Evolutionary conservation across 148 eudicot species (phyloP).

Genomic region (Fallopia convolvulus): DNA sequence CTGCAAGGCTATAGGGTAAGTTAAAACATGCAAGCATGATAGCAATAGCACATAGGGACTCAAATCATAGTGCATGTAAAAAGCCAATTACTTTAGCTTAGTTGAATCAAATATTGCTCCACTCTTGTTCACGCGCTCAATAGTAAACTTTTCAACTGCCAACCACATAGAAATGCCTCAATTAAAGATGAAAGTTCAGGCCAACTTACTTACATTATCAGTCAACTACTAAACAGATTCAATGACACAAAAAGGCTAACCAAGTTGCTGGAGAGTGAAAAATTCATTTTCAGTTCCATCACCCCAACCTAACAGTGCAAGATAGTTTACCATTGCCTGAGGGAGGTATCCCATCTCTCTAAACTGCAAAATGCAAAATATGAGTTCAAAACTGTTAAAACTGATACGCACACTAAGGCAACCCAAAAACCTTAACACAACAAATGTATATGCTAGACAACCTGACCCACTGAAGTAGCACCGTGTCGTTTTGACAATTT

Average conservation of each 20-base stretch:
- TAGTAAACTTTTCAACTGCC: slow-evolving; percentile 83
- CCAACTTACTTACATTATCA: not conserved
- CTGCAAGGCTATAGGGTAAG: not conserved
- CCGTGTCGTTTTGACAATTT: slow-evolving; percentile 97
- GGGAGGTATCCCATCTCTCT: slow-evolving; percentile 94
- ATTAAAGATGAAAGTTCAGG: not conserved
- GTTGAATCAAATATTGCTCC: slow-evolving; percentile 89
- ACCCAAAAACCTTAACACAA: not conserved
- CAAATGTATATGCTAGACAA: slow-evolving; percentile 17
- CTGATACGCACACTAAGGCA: not conserved
- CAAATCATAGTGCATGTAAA: not conserved
- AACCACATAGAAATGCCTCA: slow-evolving; percentile 11
- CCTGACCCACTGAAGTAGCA: slow-evolving; percentile 99
- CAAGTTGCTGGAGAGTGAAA: slow-evolving; percentile 74
- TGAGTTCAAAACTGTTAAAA: slow-evolving; percentile 5
- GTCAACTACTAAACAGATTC: not conserved
- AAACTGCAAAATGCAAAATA: slow-evolving; percentile 38
- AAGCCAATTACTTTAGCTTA: slow-evolving; percentile 52
- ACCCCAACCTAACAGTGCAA: slow-evolving; percentile 93
- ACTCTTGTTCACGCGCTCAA: slow-evolving; percentile 89
- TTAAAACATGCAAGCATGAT: not conserved
- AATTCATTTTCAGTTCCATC: slow-evolving; percentile 97
- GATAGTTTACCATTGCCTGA: slow-evolving; percentile 86
- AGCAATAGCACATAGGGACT: not conserved
- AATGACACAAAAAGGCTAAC: slow-evolving; percentile 35